Conservation (phyloP, 2,329 filamentous ascomycete species). For the Salinomyces thailandicus region DNA sequence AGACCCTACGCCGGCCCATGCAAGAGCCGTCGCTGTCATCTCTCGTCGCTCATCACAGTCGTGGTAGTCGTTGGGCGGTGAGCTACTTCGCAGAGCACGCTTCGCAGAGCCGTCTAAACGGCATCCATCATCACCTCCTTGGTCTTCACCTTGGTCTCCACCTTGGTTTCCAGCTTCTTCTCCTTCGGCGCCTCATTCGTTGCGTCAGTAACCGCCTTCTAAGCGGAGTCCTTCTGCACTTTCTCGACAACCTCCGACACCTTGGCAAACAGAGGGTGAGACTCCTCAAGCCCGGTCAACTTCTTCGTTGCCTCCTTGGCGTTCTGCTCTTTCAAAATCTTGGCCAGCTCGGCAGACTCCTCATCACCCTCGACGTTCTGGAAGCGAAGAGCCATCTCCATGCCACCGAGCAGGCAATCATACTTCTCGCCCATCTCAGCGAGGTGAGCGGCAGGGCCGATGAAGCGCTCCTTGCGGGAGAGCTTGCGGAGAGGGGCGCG, state of each 20-base stretch:
- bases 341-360: constrained; percentile 74
- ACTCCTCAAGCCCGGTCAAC: constrained; percentile 68
- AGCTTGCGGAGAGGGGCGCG: constrained; percentile 91
- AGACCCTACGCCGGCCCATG: background rate
- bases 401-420: constrained; percentile 63
- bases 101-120: too few species aligned
- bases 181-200: background rate
- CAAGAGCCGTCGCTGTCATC: background rate
- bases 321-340: constrained; percentile 66
- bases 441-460: constrained; percentile 81
- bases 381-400: constrained; percentile 91
- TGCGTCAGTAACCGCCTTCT: background rate
- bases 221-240: constrained; percentile 47
- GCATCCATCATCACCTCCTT: too few species aligned
- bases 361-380: constrained; percentile 88
- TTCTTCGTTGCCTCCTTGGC: constrained; percentile 67
- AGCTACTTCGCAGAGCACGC: background rate
- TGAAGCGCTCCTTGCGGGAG: constrained; percentile 87
- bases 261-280: constrained; percentile 65
- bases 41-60: background rate
- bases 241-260: constrained; percentile 70
- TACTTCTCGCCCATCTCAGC: constrained; percentile 68
- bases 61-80: background rate
- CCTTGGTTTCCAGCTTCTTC: background rate
- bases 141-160: too few species aligned